phyloP scores from a whole-genome alignment of 148 eudicot genomes.

The Diospyros lotus region DNA sequence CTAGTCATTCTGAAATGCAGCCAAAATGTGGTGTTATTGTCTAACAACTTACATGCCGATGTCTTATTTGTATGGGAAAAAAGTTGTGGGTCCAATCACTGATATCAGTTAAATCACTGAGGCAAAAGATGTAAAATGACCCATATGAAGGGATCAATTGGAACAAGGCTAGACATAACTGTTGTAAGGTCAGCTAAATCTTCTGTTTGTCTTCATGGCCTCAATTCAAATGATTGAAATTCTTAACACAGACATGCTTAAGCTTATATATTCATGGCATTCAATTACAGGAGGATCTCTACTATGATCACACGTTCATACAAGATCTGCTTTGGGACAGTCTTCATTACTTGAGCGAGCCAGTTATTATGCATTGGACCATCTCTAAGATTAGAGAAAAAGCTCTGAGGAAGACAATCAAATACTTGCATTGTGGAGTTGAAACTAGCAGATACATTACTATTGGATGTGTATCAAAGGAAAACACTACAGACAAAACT shows the following conservation, averaged over 20 bases:
- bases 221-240: not conserved
- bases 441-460: conserved; percentile 35
- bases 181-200: conserved; percentile 15
- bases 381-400: conserved; percentile 30
- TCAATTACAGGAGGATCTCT: conserved; percentile 21
- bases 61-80: conserved; percentile 26
- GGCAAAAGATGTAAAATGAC: conserved; percentile 1
- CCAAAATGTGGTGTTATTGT: conserved; percentile 18
- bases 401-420: conserved; percentile 23
- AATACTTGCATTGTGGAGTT: conserved; percentile 32
- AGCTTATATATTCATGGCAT: no score
- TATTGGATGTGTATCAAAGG: conserved; percentile 38
- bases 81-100: conserved; percentile 8
- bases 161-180: conserved; percentile 19
- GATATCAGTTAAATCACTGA: conserved; percentile 2
- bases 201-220: not conserved
- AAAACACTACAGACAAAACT: not conserved
- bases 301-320: conserved; percentile 26
- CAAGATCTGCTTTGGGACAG: conserved; percentile 39
- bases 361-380: conserved; percentile 29
- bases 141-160: conserved; percentile 10
- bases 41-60: conserved; percentile 19
- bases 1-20: not conserved
- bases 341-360: conserved; percentile 31
- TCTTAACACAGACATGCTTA: no score